A percentile compares a stretch with the other conserved stretches of the same genome.
These are phyloP conservation scores for Coffea canephora DNA, from an alignment of 257 asterid genomes.

Conservation along the genomic window DNA sequence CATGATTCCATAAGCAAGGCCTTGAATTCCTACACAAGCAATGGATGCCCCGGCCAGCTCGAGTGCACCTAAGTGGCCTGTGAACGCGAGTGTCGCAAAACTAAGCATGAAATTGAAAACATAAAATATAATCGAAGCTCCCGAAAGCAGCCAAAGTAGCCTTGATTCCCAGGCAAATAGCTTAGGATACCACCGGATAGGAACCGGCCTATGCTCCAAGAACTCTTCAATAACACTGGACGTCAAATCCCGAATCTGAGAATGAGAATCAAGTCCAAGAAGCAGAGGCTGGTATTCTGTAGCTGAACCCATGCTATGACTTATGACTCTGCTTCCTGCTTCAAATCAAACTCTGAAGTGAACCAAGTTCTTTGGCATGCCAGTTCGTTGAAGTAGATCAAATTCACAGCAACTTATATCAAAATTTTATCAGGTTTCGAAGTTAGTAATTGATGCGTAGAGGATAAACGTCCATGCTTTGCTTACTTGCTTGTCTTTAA, in stretches of 20 bases:
- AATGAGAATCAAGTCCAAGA: conserved; percentile 11
- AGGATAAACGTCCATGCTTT: no score
- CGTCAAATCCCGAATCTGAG: conserved; percentile 18
- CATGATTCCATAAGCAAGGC: conserved; percentile 40
- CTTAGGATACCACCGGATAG: conserved; percentile 23
- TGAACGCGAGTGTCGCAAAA: conserved; percentile 25
- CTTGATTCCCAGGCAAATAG: conserved; percentile 35
- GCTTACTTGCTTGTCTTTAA: not conserved
- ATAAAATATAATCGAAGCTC: conserved; percentile 29
- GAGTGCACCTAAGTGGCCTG: conserved; percentile 32
- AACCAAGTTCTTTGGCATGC: no score
- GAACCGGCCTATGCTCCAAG: conserved; percentile 21
- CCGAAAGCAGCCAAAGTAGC: conserved; percentile 30
- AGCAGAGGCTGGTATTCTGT: conserved; percentile 24
- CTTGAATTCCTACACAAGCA: conserved; percentile 38
- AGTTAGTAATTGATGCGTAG: not conserved
- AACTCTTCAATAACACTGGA: conserved; percentile 18
- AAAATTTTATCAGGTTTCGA: no score
- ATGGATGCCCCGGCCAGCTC: conserved; percentile 33
- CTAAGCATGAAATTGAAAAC: conserved; percentile 27
- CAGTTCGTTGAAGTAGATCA: no score
- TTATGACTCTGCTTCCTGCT: not conserved
- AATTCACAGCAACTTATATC: not conserved
- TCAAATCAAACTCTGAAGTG: no score
- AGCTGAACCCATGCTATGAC: not conserved